Percentiles rank a stretch among this genome's conserved stretches.
These are phyloP conservation scores for Groenewaldozyma auringiensis DNA, from an alignment of 1,139 yeast species.

Conservation along the genomic window DNA sequence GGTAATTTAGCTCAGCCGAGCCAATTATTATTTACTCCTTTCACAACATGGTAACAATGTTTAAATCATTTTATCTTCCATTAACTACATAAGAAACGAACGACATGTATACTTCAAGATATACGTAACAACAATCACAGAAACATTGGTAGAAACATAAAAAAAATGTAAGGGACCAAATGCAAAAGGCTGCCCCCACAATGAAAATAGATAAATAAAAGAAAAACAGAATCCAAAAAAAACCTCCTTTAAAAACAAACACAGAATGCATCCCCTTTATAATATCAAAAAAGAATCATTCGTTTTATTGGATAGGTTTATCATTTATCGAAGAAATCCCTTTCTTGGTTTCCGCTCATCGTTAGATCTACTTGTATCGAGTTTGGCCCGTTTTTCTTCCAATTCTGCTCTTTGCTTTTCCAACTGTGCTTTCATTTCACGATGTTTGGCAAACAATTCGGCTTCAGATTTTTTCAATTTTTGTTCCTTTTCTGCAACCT, in stretches of 20 bases:
- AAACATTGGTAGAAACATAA: neutral
- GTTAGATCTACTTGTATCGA: conserved; percentile 60
- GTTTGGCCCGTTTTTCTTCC: conserved; percentile 82
- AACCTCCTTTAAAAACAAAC: too few relatives aligned
- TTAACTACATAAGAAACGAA: neutral
- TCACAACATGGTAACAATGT: too few relatives aligned
- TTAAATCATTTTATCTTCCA: too few relatives aligned
- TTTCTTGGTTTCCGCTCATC: conserved; percentile 51
- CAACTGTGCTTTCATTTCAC: conserved; percentile 93
- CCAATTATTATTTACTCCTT: too few relatives aligned
- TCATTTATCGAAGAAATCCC: conserved; percentile 30
- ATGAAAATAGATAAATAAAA: too few relatives aligned
- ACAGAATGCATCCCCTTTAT: too few relatives aligned
- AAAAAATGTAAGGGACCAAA: too few relatives aligned
- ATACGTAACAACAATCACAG: neutral
- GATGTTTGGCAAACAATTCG: conserved; percentile 89
- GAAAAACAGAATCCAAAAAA: neutral
- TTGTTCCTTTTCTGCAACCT: conserved; percentile 94
- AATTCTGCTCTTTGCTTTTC: conserved; percentile 79
- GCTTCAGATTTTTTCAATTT: conserved; percentile 96
- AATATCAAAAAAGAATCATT: too few relatives aligned
- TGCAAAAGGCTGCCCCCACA: too few relatives aligned
- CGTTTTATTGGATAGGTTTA: neutral
- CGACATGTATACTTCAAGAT: neutral
- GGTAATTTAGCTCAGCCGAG: too few relatives aligned